Percentiles rank a stretch among this genome's conserved stretches.
phyloP scores from a whole-genome alignment of 129 eudicot genomes.

The Smallanthus sonchifolius region DNA sequence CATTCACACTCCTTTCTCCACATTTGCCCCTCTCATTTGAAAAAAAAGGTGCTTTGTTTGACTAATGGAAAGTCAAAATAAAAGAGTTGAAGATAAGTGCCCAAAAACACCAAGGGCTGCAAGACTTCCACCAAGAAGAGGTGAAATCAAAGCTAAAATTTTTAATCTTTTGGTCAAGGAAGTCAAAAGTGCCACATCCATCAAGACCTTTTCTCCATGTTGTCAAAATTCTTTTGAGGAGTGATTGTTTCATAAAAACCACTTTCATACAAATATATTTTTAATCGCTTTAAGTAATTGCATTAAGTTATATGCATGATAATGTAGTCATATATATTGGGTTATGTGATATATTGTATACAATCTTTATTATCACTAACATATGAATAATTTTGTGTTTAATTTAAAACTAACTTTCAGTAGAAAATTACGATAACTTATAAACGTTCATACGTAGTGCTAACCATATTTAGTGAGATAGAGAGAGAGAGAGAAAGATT shows the following conservation, averaged over 20 bases:
- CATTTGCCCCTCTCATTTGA: background rate
- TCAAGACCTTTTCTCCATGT: slow-evolving; percentile 6
- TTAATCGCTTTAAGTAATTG: background rate
- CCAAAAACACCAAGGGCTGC: slow-evolving; percentile 1
- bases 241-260: background rate
- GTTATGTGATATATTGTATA: background rate
- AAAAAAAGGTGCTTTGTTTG: slow-evolving; percentile 9
- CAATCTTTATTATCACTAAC: too few species aligned
- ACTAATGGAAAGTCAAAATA: slow-evolving; percentile 24
- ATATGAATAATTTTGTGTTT: too few species aligned
- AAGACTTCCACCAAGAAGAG: slow-evolving; percentile 37
- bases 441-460: too few species aligned
- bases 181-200: slow-evolving; percentile 13
- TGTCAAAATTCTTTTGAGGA: background rate
- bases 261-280: background rate
- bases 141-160: slow-evolving; percentile 30
- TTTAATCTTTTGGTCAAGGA: slow-evolving; percentile 14
- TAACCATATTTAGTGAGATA: too few species aligned
- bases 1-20: background rate
- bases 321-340: background rate
- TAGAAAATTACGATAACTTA: too few species aligned
- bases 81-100: slow-evolving; percentile 7
- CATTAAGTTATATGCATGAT: background rate
- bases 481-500: too few species aligned
- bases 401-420: too few species aligned